These are phyloP conservation scores for Platanthera guangdongensis DNA, from an alignment of 106 monocot genomes.

Conservation along the genomic window DNA sequence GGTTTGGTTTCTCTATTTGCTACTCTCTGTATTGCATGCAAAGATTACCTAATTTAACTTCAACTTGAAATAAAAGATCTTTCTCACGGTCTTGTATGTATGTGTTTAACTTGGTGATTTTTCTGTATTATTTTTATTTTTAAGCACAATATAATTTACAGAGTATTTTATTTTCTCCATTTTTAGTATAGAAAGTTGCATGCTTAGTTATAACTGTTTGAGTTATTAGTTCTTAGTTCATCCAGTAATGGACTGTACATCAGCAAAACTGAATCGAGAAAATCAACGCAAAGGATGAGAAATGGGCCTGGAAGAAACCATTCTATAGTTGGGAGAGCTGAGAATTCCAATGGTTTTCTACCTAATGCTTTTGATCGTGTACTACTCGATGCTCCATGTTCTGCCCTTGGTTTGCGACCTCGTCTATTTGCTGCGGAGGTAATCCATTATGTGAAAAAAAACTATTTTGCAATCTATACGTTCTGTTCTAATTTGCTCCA, in stretches of 20 bases:
- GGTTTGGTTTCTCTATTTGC: not conserved
- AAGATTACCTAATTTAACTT: not conserved
- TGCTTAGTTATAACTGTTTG: not conserved
- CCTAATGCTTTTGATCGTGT: slow-evolving; percentile 90
- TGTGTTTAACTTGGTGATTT: not conserved
- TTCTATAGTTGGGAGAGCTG: slow-evolving; percentile 40
- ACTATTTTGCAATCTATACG: not conserved
- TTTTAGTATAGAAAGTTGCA: not conserved
- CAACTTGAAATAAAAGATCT: not conserved
- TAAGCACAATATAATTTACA: not conserved
- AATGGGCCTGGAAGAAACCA: slow-evolving; percentile 92
- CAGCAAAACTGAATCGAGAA: slow-evolving; percentile 33
- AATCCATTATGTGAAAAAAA: slow-evolving; percentile 3
- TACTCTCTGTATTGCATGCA: not conserved
- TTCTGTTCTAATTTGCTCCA: not conserved
- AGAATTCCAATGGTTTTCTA: slow-evolving; percentile 62
- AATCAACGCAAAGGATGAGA: slow-evolving; percentile 28
- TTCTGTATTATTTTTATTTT: not conserved
- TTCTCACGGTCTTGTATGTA: not conserved
- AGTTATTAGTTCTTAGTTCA: slow-evolving; percentile 13
- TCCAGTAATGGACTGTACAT: slow-evolving; percentile 17
- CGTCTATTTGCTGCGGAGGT: slow-evolving; percentile 92
- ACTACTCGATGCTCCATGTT: slow-evolving; percentile 95
- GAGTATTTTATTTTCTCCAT: slow-evolving; percentile 2
- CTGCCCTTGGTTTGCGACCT: slow-evolving; percentile 94